Conservation (phyloP, 108 stramenopile species). For the Hondaea fermentalgiana region DNA sequence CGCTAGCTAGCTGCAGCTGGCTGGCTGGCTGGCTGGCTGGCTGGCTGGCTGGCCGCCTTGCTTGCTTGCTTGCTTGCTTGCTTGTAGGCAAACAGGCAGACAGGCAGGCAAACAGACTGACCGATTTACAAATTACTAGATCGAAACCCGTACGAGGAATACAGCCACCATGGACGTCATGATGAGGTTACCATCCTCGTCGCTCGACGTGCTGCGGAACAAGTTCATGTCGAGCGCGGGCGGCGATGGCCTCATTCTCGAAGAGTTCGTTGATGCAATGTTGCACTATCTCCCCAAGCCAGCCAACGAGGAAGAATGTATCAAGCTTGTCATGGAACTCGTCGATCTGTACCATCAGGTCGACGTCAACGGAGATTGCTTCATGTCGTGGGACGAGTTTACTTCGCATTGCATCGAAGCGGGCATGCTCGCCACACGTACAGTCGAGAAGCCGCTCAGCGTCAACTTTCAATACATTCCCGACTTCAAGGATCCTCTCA, state of each 20-base stretch:
- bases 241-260: background rate
- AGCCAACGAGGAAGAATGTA: background rate
- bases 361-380: conserved; percentile 37
- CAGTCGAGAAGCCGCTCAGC: background rate
- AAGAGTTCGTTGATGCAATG: background rate
- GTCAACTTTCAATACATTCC: background rate
- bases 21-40: too few relatives aligned
- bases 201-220: background rate
- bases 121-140: too few relatives aligned
- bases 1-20: too few relatives aligned
- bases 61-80: too few relatives aligned
- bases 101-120: too few relatives aligned
- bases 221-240: background rate
- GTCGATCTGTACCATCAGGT: conserved; percentile 38
- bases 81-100: too few relatives aligned
- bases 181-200: background rate
- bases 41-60: too few relatives aligned
- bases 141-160: too few relatives aligned
- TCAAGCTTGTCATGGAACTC: conserved; percentile 22
- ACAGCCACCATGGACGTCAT: background rate
- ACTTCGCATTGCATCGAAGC: conserved; percentile 22
- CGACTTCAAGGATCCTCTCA: background rate
- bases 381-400: conserved; percentile 40
- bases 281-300: background rate
- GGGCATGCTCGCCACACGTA: background rate